Conservation (phyloP, 1,284 basidiomycete genomes). For the Puccinia horiana region DNA sequence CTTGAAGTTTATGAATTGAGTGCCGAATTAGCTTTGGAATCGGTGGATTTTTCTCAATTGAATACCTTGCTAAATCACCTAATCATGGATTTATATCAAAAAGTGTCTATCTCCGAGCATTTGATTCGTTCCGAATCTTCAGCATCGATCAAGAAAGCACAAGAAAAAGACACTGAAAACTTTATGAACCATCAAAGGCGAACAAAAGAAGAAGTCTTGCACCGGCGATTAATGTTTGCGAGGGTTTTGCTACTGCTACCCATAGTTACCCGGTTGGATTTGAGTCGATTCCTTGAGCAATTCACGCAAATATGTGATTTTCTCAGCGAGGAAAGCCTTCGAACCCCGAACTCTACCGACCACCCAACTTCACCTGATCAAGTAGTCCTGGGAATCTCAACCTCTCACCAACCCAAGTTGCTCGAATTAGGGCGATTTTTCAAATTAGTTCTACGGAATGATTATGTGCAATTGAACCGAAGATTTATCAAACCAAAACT, state of each 20-base stretch:
- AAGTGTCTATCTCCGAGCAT: conserved; percentile 7
- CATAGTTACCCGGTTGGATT: neutral
- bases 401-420: neutral
- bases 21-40: conserved; percentile 40
- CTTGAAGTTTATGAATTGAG: conserved; percentile 40
- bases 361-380: neutral
- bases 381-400: neutral
- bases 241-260: conserved; percentile 28
- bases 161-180: neutral
- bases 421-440: neutral
- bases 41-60: conserved; percentile 38
- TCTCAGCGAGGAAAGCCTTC: neutral
- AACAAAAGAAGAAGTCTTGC: conserved; percentile 1
- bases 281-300: conserved; percentile 25
- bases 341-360: neutral
- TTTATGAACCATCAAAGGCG: neutral
- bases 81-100: conserved; percentile 21
- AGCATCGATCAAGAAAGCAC: neutral
- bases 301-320: neutral
- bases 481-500: conserved; percentile 27
- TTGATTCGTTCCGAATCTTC: neutral
- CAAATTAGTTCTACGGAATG: conserved; percentile 7
- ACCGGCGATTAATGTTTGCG: conserved; percentile 24
- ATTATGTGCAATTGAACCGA: conserved; percentile 15
- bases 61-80: conserved; percentile 26